Percentiles rank a stretch among this genome's conserved stretches.
Conservation (phyloP, 2,329 filamentous ascomycete genomes). For the Epicoccum sorghinum region DNA sequence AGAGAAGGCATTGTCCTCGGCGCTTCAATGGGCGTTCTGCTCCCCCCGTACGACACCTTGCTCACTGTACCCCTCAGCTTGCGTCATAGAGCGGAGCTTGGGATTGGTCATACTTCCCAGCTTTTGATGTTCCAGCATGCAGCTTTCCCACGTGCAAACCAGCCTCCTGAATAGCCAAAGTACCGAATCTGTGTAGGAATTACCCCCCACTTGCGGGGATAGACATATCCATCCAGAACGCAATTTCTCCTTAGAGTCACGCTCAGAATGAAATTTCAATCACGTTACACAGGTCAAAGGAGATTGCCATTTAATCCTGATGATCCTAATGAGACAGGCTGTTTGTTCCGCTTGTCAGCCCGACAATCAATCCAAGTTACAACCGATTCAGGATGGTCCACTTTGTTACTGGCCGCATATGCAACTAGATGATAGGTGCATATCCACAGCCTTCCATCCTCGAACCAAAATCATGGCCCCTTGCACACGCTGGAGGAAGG, state of each 20-base stretch:
- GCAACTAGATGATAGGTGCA: constrained; percentile 46
- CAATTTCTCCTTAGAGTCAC: background rate
- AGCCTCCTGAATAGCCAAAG: background rate
- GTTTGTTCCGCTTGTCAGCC: constrained; percentile 23
- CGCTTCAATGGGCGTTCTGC: constrained; percentile 10
- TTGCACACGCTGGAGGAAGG: constrained; percentile 24
- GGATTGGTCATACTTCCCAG: constrained; percentile 2
- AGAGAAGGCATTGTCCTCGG: constrained; percentile 8
- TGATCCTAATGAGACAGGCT: constrained; percentile 16
- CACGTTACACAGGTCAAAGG: background rate
- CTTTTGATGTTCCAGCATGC: background rate
- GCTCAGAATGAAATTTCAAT: background rate
- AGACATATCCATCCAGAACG: background rate
- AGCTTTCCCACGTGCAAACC: background rate
- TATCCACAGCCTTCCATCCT: constrained; percentile 37
- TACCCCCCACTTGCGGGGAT: background rate
- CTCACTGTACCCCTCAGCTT: constrained; percentile 24
- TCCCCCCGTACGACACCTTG: constrained; percentile 6
- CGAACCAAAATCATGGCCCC: constrained; percentile 28
- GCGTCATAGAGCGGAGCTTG: constrained; percentile 22
- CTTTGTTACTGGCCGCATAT: constrained; percentile 45
- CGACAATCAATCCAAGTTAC: constrained; percentile 25
- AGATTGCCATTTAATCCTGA: background rate
- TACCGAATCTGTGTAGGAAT: background rate
- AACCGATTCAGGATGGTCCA: constrained; percentile 26